Base-by-base conservation (phyloP, 148 eudicot species). In the Cornus kousa region DNA sequence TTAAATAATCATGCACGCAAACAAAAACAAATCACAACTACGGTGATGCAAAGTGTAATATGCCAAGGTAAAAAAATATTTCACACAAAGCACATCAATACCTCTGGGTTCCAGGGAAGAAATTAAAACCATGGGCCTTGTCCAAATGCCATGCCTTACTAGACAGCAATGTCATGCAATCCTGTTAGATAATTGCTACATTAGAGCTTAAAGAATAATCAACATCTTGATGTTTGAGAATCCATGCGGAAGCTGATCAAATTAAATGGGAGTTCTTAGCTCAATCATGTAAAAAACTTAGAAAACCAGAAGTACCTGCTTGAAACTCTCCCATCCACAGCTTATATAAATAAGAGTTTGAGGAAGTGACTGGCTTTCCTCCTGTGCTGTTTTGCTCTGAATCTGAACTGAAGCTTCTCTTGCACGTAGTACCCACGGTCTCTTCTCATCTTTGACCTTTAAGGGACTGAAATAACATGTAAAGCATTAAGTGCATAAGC, bases 71-170 rank as follows among this genome's bases (percentile, higher is more conserved):
- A 53, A 53, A 16, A 53, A 5, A 53, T 53, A 53, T 53, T 1
- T 11, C 59, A 53, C 59, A 53, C 59, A 31, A 1, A 78, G 12
- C 28, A 14, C 55, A 43, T 9, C 22, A 40, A 70, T 83, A 96
- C 99, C 99, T 93, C 46, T 91, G 86, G 35, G 99, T 96, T 77
- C 99, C 98, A 71, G 99, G 98, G 80, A 96, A 96, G 90, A 94
- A 96, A 84, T 96, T 96, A 78, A 92, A 96, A 68, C 98, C 99
- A 82, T 96, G 93, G 74, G 97, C 99, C 79, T 89, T 94, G 71
- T 89, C 88, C 90, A 93, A 85, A 86, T 82, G 88, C 98, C 99
- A 96, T 75, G 87, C 88, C 87, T 91, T 94, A 85, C 85, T 85
- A 53, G 99, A 89, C 74, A 96, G 82, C 85, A 96, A 79, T 23